Base-by-base conservation (phyloP, 2,329 filamentous ascomycete species). In the Venturia nashicola region DNA sequence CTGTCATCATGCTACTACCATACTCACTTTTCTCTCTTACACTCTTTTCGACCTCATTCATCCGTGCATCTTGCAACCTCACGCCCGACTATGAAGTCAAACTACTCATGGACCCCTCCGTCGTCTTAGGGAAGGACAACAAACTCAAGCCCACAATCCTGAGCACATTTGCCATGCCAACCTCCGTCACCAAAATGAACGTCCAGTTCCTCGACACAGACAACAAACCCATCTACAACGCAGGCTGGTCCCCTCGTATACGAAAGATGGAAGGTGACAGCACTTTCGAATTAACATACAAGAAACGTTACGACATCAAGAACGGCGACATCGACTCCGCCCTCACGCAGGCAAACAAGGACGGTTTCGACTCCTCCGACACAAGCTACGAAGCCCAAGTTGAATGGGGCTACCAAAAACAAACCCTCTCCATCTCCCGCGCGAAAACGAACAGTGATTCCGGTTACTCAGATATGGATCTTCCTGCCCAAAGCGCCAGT, bases 271-370 rank as follows among this genome's bases (percentile, higher is more conserved):
- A 76, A 65, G 69, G 68, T 60, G 68, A 72, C 44, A 62, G 65
- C 48, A 68, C 70, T 20, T 72, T 75, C 59, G 74, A 76, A 67
- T 67, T 76, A n/a, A 76, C 73, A 5, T 76, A 75, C 68, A 76
- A 76, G 68, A 75, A 73, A 68, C 71, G 75, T 18, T 74, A 75
- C 67, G 36, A 68, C 23, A 70, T 75, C 61, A 64, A 54, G 23
- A 66, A 66, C 44, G 69, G 67, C 44, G 66, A 73, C 40, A 71
- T 74, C 65, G 67, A 72, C 46, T 69, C 67, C 44, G 69, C 72
- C 36, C 69, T 75, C 32, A 71, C 65, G 32, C 68, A 65, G 18
- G 74, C 74, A 54, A 69, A 70, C 40, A 65, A 66, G 1, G 72
- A 76, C 34, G 74, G 73, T 43, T 76, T 75, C 65, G 71, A 74